These are phyloP conservation scores for Aspergillus sp. DNA, from an alignment of 2,329 filamentous ascomycete species.

Conservation along the genomic window DNA sequence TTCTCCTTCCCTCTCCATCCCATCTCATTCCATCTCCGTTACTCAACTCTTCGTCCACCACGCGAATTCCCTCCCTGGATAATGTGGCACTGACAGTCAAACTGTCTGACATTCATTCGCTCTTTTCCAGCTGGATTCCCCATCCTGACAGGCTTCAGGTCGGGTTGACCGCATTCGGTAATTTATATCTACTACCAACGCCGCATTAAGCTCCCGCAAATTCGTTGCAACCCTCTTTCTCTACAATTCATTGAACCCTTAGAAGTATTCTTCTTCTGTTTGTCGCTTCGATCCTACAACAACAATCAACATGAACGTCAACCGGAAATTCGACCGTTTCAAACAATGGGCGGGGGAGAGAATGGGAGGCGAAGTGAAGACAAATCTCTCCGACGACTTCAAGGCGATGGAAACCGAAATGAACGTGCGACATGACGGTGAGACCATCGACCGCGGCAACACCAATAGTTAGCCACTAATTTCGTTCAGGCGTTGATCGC, in stretches of 20 bases:
- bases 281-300: neutral
- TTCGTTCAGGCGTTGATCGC: slow-evolving; percentile 73
- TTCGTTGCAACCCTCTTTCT: neutral
- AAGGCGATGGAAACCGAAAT: slow-evolving; percentile 87
- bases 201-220: slow-evolving; percentile 2
- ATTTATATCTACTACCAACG: neutral
- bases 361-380: slow-evolving; percentile 90
- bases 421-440: slow-evolving; percentile 84
- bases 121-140: neutral
- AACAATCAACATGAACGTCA: slow-evolving; percentile 56
- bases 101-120: neutral
- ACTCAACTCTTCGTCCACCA: neutral
- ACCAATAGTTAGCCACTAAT: slow-evolving; percentile 13
- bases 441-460: neutral
- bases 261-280: too few relatives aligned
- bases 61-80: neutral
- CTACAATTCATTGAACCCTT: too few relatives aligned
- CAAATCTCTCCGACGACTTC: slow-evolving; percentile 84
- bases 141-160: neutral
- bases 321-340: slow-evolving; percentile 91
- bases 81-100: too few relatives aligned
- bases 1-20: neutral
- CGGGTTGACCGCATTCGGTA: slow-evolving; percentile 1
- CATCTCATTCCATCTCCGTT: neutral
- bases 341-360: slow-evolving; percentile 98